These are phyloP conservation scores for Neopestalotiopsis sp. DNA, from an alignment of 2,329 filamentous ascomycete genomes.

Conservation along the genomic window DNA sequence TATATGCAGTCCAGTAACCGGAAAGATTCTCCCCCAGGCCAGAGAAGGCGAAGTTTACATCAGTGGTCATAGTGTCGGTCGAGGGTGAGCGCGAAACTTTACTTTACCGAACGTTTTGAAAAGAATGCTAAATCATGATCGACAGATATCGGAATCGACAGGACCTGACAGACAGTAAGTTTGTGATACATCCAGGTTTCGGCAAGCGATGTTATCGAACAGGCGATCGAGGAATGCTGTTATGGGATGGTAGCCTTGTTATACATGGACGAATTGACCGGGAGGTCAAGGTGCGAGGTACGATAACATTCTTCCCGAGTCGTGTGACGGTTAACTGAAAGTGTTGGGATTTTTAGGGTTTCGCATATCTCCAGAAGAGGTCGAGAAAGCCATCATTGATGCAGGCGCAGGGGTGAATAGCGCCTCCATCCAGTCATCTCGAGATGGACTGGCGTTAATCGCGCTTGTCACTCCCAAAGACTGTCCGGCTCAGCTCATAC, in stretches of 20 bases:
- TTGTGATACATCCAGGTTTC: neutral
- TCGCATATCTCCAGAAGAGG: neutral
- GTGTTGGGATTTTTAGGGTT: neutral
- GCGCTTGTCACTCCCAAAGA: neutral
- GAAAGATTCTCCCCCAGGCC: neutral
- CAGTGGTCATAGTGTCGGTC: neutral
- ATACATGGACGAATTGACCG: slow-evolving; percentile 4
- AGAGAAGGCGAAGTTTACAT: neutral
- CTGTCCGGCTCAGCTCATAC: neutral
- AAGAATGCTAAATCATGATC: neutral
- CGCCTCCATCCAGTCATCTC: neutral
- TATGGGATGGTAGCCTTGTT: neutral
- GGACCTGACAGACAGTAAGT: neutral
- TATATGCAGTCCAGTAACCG: neutral
- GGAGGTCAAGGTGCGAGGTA: slow-evolving; percentile 1
- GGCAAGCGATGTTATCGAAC: neutral
- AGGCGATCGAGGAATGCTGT: neutral
- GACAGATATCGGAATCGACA: neutral
- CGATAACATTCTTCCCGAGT: neutral
- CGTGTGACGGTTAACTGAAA: neutral
- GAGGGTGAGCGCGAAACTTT: neutral
- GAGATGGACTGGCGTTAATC: neutral
- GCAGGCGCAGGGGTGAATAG: neutral
- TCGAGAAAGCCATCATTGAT: neutral
- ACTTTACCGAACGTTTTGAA: neutral